Conservation (phyloP, 192 early-diverging fungal genomes). For the Thamnidium elegans region DNA sequence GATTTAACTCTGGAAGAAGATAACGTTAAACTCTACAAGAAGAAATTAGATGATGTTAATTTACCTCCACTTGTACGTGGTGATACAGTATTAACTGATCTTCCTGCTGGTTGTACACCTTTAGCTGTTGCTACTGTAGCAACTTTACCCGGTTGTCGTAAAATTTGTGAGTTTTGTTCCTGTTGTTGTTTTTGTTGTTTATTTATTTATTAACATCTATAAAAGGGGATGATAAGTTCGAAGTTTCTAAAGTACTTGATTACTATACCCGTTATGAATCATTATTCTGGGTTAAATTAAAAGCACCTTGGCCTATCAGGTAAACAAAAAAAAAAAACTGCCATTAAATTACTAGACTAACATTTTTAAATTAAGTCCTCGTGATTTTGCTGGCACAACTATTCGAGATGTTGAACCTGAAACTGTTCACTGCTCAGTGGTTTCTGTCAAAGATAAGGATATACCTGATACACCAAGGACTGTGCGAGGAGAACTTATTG, state of each 20-base stretch:
- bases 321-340: constrained; percentile 7
- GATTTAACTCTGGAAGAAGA: constrained; percentile 35
- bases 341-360: neutral
- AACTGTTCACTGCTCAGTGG: constrained; percentile 33
- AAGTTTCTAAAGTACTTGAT: constrained; percentile 25
- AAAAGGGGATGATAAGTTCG: constrained; percentile 37
- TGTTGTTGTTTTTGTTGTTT: constrained; percentile 6
- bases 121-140: constrained; percentile 43
- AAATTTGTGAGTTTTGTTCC: constrained; percentile 34
- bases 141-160: constrained; percentile 40
- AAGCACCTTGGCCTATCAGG: constrained; percentile 35
- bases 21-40: constrained; percentile 48
- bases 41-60: constrained; percentile 34
- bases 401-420: constrained; percentile 26
- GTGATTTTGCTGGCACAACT: constrained; percentile 42
- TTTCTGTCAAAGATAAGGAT: constrained; percentile 44
- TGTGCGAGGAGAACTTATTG: constrained; percentile 44
- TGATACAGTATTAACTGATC: constrained; percentile 33
- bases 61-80: constrained; percentile 52
- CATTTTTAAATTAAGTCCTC: constrained; percentile 27
- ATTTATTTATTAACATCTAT: neutral
- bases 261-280: constrained; percentile 23
- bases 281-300: constrained; percentile 30
- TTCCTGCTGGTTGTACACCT: constrained; percentile 19
- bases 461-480: constrained; percentile 47